These are phyloP conservation scores for Podospora pseudopauciseta DNA, from an alignment of 495 filamentous ascomycete species.

Conservation along the genomic window DNA sequence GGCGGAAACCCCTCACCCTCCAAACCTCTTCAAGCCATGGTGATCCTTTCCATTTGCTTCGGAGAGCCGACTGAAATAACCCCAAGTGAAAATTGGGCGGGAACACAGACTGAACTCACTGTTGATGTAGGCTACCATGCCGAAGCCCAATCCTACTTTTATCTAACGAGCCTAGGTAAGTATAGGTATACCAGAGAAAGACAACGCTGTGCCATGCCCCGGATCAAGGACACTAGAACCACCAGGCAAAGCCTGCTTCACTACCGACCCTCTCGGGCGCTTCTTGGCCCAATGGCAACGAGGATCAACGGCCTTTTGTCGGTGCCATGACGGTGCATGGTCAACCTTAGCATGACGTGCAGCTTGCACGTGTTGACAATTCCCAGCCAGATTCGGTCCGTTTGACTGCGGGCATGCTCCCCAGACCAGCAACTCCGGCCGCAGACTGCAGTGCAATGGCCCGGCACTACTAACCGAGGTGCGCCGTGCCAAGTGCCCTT, in stretches of 20 bases:
- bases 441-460: constrained; percentile 2
- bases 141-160: neutral
- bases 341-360: constrained; percentile 5
- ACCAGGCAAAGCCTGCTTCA: neutral
- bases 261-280: neutral
- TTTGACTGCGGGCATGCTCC: constrained; percentile 3
- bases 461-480: constrained; percentile 5
- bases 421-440: constrained; percentile 2
- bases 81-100: too few relatives aligned
- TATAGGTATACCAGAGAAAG: too few relatives aligned
- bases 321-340: neutral
- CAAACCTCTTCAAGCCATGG: too few relatives aligned
- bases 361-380: constrained; percentile 3
- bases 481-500: constrained; percentile 3
- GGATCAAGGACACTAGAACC: too few relatives aligned
- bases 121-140: neutral
- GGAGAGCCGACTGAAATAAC: too few relatives aligned
- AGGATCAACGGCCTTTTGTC: neutral
- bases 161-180: neutral
- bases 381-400: constrained; percentile 8
- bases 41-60: too few relatives aligned
- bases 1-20: too few relatives aligned
- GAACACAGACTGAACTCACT: neutral
- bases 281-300: neutral
- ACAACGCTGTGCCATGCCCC: too few relatives aligned